Evolutionary conservation across 2,329 filamentous ascomycete species (phyloP), one percentile per base, ranked within the genome.

Genomic region (Lecanicillium sp.): DNA sequence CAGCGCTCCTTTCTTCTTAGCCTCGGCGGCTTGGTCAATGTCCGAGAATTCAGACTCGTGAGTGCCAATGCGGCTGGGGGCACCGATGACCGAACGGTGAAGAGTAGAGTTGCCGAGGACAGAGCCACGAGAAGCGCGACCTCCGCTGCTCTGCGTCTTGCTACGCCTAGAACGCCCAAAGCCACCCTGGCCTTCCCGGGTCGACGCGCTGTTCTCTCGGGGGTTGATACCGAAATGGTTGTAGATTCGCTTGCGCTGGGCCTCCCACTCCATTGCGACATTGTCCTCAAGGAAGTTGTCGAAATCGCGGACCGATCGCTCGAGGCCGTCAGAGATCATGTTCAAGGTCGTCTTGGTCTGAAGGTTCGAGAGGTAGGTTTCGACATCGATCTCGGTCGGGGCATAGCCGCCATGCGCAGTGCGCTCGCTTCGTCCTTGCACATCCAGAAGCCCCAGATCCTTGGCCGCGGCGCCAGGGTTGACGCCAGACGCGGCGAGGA

Each of bases 271-370:
- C 72, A 95, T 84, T 24, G 90, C 88, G 42, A 97, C 83, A 61
- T 95, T 94, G 59, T 96, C 90, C 63, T 97, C 90, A 48, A 98
- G 75, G 64, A 95, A 97, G 52, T 81, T 79, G 63, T 98, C 90
- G 63, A 98, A 97, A 61, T 97, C 93, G 48, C 83, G 82, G 51
- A 91, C 84, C 4, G 90, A 93, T 60, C 90, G 83, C 60, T 91
- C 85, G 52, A 97, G 74, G n/a, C 89, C 88, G 63, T 96, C 90
- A 27, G 87, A 80, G 58, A 96, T 90, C 80, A 95, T 90, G 60
- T 86, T 89, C 49, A 95, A 74, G 4, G 90, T 93, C 15, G 90
- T 94, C 68, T 94, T 91, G 40, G 87, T 87, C 66, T 95, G 89
- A 52, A 96, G 74, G 59, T 88, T 90, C 47, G 86, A 80, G 44